Conservation (phyloP, 1,139 yeast genomes). For the Meyerozyma smithsonii region DNA sequence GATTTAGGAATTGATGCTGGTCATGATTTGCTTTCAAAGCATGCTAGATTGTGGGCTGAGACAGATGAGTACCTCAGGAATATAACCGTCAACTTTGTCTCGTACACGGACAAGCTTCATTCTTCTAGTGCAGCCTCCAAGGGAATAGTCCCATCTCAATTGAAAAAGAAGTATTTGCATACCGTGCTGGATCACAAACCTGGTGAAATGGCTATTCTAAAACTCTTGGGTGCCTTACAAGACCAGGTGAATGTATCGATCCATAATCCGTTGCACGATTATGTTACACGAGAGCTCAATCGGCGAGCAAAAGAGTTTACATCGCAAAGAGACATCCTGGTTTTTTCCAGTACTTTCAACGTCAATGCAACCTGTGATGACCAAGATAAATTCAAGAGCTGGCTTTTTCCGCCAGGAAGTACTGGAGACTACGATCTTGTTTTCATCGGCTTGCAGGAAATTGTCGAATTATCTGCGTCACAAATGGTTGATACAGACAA, state of each 20-base stretch:
- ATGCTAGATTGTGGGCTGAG: constrained; percentile 58
- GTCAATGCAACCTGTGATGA: constrained; percentile 57
- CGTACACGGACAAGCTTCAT: constrained; percentile 28
- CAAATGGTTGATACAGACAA: constrained; percentile 83
- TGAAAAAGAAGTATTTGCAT: constrained; percentile 44
- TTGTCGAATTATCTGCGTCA: constrained; percentile 86
- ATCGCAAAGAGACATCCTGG: constrained; percentile 44
- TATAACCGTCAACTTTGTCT: constrained; percentile 37
- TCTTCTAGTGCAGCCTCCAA: constrained; percentile 29
- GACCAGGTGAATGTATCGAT: constrained; percentile 45
- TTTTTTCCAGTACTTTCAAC: constrained; percentile 67
- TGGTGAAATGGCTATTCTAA: constrained; percentile 43
- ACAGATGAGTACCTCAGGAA: constrained; percentile 48
- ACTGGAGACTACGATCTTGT: constrained; percentile 55
- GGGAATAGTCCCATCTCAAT: constrained; percentile 37
- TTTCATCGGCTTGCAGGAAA: constrained; percentile 85
- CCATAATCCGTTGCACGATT: constrained; percentile 70
- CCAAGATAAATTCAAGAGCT: constrained; percentile 43
- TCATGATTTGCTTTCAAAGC: constrained; percentile 43
- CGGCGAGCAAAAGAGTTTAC: constrained; percentile 46
- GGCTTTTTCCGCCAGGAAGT: constrained; percentile 49
- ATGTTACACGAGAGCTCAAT: constrained; percentile 51
- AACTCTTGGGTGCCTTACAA: constrained; percentile 45
- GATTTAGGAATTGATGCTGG: constrained; percentile 40
- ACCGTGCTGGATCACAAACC: constrained; percentile 36